phyloP scores from a whole-genome alignment of 225 moss, liverwort and hornwort species.

The Polytrichum formosum region DNA sequence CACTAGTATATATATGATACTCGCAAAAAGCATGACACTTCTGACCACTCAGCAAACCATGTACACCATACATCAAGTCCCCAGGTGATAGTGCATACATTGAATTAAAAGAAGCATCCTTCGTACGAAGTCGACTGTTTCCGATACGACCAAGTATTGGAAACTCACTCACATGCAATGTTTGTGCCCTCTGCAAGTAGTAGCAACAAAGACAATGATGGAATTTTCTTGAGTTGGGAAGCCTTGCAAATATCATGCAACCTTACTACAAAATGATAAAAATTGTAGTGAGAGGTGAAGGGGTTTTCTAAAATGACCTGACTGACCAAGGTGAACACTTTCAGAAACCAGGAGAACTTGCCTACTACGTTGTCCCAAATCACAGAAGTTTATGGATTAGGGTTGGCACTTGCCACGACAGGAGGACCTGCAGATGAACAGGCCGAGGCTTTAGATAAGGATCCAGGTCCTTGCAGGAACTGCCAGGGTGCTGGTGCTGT shows the following conservation, averaged over 20 bases:
- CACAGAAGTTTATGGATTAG: conserved; percentile 58
- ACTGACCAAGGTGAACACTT: too few species aligned
- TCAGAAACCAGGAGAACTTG: too few species aligned
- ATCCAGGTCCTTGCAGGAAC: conserved; percentile 53
- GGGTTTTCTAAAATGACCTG: too few species aligned
- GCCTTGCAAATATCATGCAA: too few species aligned
- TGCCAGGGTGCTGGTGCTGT: conserved; percentile 68
- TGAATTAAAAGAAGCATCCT: conserved; percentile 86
- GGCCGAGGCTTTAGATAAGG: conserved; percentile 37
- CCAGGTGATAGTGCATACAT: conserved; percentile 30
- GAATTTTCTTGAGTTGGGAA: too few species aligned
- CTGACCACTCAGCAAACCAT: too few species aligned
- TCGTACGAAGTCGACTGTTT: conserved; percentile 88
- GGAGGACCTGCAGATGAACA: conserved; percentile 12
- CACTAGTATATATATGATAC: too few species aligned
- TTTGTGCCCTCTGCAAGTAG: conserved; percentile 70
- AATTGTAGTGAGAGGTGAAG: too few species aligned
- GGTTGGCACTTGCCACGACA: conserved; percentile 31
- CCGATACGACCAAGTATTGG: conserved; percentile 85
- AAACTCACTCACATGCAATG: conserved; percentile 75
- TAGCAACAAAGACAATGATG: conserved; percentile 10
- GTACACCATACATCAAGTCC: too few species aligned
- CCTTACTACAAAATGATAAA: too few species aligned
- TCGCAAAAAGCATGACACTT: too few species aligned
- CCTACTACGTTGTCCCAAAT: too few species aligned